Percentiles rank a stretch among this genome's conserved stretches.
These are phyloP conservation scores for Cardamine resedifolia DNA, from an alignment of 345 rosid genomes.

Conservation along the genomic window DNA sequence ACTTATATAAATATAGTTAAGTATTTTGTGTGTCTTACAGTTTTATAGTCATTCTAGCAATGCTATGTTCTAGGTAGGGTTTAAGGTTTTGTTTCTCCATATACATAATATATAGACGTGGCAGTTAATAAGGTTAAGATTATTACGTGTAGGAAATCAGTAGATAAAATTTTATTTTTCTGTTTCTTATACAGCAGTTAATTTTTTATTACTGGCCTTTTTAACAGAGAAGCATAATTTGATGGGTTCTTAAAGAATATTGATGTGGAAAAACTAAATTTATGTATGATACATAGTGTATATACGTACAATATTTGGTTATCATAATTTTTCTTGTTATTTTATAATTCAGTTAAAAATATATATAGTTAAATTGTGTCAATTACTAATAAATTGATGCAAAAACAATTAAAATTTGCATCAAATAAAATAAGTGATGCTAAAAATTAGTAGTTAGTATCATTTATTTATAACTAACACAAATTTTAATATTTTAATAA, in stretches of 20 bases:
- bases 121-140: background rate
- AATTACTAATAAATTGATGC: too few relatives aligned
- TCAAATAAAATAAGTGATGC: too few relatives aligned
- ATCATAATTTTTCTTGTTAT: too few relatives aligned
- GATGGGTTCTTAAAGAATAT: background rate
- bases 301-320: too few relatives aligned
- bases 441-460: too few relatives aligned
- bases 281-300: slow-evolving; percentile 12
- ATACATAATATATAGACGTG: background rate
- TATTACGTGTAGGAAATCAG: background rate
- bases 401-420: too few relatives aligned
- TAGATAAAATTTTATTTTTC: background rate
- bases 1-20: background rate
- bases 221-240: background rate
- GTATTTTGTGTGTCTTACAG: background rate
- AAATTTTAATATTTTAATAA: too few relatives aligned
- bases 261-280: background rate
- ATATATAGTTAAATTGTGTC: too few relatives aligned
- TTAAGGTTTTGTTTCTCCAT: background rate
- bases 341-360: too few relatives aligned
- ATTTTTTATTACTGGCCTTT: background rate
- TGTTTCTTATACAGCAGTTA: background rate
- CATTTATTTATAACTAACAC: too few relatives aligned
- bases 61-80: slow-evolving; percentile 3
- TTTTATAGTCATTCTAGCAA: background rate